Conservation (phyloP, 1,139 yeast genomes). For the Petasospora fabianii region DNA sequence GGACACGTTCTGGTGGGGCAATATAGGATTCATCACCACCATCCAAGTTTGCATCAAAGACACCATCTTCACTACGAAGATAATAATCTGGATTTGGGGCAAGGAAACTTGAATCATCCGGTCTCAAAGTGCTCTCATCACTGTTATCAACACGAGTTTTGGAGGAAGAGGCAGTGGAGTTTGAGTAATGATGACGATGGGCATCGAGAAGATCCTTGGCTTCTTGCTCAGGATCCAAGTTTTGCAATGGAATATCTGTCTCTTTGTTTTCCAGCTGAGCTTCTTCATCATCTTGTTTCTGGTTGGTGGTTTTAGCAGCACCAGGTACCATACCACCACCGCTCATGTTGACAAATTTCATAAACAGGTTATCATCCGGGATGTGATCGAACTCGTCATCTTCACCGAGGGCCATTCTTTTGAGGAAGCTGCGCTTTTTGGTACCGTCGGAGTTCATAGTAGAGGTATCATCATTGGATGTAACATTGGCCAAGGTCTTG, state of each 20-base stretch:
- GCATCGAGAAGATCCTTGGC: constrained; percentile 31
- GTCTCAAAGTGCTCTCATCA: constrained; percentile 19
- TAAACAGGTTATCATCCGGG: constrained; percentile 26
- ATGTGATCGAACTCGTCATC: constrained; percentile 16
- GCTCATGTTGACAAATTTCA: constrained; percentile 27
- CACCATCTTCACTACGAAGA: constrained; percentile 32
- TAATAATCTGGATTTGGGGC: constrained; percentile 48
- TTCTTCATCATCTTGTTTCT: constrained; percentile 21
- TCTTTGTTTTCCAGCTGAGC: constrained; percentile 12
- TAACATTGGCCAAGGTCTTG: constrained; percentile 1
- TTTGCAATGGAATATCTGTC: constrained; percentile 20
- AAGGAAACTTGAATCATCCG: constrained; percentile 16
- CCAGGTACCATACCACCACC: constrained; percentile 33
- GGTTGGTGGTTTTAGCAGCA: constrained; percentile 13
- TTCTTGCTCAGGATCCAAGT: constrained; percentile 24
- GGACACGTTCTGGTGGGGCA: constrained; percentile 71
- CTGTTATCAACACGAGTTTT: constrained; percentile 3
- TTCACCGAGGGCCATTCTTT: constrained; percentile 15
- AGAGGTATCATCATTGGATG: constrained; percentile 2
- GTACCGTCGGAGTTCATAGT: constrained; percentile 5
- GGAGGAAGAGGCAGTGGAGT: constrained; percentile 7
- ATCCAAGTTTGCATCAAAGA: constrained; percentile 25
- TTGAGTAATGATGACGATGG: constrained; percentile 20
- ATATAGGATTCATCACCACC: constrained; percentile 44
- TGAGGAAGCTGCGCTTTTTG: constrained; percentile 9